Evolutionary conservation across 2,329 filamentous ascomycete genomes (phyloP).

Genomic region (Colletotrichum euphorbiae): DNA sequence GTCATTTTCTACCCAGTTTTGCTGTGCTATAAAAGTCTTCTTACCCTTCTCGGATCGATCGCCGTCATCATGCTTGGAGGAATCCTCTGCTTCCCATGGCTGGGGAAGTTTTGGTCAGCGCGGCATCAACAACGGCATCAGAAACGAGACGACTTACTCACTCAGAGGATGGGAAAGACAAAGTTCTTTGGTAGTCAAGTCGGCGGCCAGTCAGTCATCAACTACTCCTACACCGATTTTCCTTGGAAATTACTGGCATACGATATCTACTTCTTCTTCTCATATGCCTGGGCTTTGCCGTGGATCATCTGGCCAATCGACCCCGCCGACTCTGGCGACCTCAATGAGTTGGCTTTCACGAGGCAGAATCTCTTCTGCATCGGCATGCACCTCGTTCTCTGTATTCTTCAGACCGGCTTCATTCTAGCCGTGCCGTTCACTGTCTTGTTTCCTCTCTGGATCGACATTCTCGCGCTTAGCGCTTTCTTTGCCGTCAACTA

Average conservation of each 20-base stretch:
- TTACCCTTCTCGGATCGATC: neutral
- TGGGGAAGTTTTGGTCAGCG: constrained; percentile 18
- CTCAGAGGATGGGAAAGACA: constrained; percentile 48
- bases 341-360: constrained; percentile 75
- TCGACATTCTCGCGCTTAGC: constrained; percentile 52
- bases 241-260: constrained; percentile 63
- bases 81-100: constrained; percentile 23
- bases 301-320: constrained; percentile 70
- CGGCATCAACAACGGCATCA: constrained; percentile 25
- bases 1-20: constrained; percentile 10
- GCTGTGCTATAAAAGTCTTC: neutral
- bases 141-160: constrained; percentile 23
- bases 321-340: constrained; percentile 61
- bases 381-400: constrained; percentile 67
- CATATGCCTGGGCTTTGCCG: constrained; percentile 67
- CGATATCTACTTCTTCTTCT: constrained; percentile 68
- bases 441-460: constrained; percentile 62
- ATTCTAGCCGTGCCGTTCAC: constrained; percentile 67
- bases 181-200: constrained; percentile 70
- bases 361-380: constrained; percentile 67
- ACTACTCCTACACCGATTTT: constrained; percentile 70
- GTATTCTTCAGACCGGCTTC: constrained; percentile 70
- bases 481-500: constrained; percentile 63
- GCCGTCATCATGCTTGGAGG: constrained; percentile 27
- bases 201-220: constrained; percentile 67